Percentiles rank a stretch among this genome's conserved stretches.
These are phyloP conservation scores for Hura crepitans DNA, from an alignment of 441 rosid genomes.

Conservation along the genomic window DNA sequence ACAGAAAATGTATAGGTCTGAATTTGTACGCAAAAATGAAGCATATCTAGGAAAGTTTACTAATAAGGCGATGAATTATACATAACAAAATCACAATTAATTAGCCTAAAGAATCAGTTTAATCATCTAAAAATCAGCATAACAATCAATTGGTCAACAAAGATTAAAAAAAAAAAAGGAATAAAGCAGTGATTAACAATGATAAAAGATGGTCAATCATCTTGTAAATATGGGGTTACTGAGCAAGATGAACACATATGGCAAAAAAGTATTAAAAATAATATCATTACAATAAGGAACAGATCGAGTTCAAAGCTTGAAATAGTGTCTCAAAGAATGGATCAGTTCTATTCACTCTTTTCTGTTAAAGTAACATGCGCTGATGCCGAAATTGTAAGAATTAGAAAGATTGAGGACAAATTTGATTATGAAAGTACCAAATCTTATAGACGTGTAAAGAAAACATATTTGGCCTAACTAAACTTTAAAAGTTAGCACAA, in stretches of 20 bases:
- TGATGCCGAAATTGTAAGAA: background rate
- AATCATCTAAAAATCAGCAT: too few species aligned
- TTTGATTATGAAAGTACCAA: background rate
- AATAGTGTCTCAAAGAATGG: background rate
- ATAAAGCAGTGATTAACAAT: background rate
- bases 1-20: too few species aligned
- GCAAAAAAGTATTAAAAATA: background rate
- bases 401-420: background rate
- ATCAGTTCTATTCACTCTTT: background rate
- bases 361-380: background rate
- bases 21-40: too few species aligned
- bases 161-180: too few species aligned
- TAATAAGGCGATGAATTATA: too few species aligned
- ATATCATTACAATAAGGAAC: background rate
- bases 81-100: too few species aligned
- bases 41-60: too few species aligned
- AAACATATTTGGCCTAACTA: too few species aligned
- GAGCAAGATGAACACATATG: background rate
- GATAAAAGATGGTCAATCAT: background rate
- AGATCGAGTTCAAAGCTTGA: background rate
- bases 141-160: too few species aligned
- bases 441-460: too few species aligned
- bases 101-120: too few species aligned
- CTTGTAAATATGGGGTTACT: background rate
- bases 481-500: conserved; percentile 1